Evolutionary conservation across 2,329 filamentous ascomycete species (phyloP), one percentile per base, ranked within the genome.

Genomic region (Xylaria sp.): DNA sequence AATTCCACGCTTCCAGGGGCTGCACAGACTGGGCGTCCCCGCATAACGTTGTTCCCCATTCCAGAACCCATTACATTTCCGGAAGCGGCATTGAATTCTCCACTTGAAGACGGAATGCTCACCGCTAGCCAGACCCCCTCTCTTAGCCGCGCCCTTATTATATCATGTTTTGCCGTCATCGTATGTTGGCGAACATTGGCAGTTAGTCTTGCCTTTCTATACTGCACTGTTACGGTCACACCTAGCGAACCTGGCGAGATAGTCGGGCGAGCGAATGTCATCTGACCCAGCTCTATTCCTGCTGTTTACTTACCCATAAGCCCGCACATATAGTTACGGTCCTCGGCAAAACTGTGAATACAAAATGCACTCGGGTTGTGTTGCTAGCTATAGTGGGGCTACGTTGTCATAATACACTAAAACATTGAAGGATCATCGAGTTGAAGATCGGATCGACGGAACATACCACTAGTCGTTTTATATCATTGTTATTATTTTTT

Each of bases 11-110:
- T 29, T 31, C 54, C 43, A 47, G 41, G 38, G 52, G 38, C 13
- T 35, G 38, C 38, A 35, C 40, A 33, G 25, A 38, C 49, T 33
- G 31, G 48, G 17, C 21, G 43, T 55, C 57, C 57, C 57, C 57
- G 57, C 57, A 60, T 54, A 31, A 48, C n/a, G n/a, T 48, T 44
- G 21, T 29, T 44, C 17, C 38, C 37, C 21, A 11, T 21, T 38
- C 15, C 3, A 19, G 19, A 33, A 35, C 31, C 31, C 47, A n/a
- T 1, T 37, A 7, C 19, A 21, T 11, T 49, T 27, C 53, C 46
- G 38, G 37, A 37, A 58, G 31, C 25, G 55, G 55, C 17, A 52
- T 37, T 53, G 2, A 19, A 43, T 31, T 29, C 48, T 58, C 55
- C 55, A 53, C 55, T 46, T 9, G n/a, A 37, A 38, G 21, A 54